A percentile compares a stretch with the other conserved stretches of the same genome.
phyloP scores from a whole-genome alignment of 305 asterid species.

The Fraxinus angustifolia region DNA sequence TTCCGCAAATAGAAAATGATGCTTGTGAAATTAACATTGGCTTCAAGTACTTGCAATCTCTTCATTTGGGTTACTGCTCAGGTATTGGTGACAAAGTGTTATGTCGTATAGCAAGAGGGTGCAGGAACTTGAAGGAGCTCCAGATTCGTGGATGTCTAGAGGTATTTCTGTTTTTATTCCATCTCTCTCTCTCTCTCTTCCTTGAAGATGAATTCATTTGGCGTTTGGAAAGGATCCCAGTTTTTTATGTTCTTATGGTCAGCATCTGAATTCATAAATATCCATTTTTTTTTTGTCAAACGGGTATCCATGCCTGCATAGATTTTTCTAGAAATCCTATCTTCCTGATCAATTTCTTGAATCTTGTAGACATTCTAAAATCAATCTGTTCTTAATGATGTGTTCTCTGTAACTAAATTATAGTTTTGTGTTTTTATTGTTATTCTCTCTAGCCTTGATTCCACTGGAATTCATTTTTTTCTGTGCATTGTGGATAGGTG shows the following conservation, averaged over 20 bases:
- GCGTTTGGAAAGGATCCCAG: too few relatives aligned
- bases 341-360: neutral
- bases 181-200: too few relatives aligned
- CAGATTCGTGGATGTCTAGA: constrained; percentile 81
- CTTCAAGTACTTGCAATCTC: constrained; percentile 82
- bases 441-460: neutral
- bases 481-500: constrained; percentile 47
- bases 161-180: constrained; percentile 29
- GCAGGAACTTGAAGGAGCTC: constrained; percentile 69
- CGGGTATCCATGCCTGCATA: neutral
- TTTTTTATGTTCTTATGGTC: too few relatives aligned
- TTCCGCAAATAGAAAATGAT: constrained; percentile 27
- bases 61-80: constrained; percentile 82
- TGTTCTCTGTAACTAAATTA: neutral
- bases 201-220: too few relatives aligned
- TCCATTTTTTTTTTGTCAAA: too few relatives aligned
- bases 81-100: constrained; percentile 72
- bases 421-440: constrained; percentile 20
- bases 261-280: too few relatives aligned
- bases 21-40: constrained; percentile 72
- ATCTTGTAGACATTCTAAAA: neutral
- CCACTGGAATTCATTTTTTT: constrained; percentile 7
- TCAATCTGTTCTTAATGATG: neutral
- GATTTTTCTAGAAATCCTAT: neutral
- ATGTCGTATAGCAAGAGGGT: constrained; percentile 68